phyloP scores from a whole-genome alignment of 495 filamentous ascomycete species.

The Elaphomyces granulatus region DNA sequence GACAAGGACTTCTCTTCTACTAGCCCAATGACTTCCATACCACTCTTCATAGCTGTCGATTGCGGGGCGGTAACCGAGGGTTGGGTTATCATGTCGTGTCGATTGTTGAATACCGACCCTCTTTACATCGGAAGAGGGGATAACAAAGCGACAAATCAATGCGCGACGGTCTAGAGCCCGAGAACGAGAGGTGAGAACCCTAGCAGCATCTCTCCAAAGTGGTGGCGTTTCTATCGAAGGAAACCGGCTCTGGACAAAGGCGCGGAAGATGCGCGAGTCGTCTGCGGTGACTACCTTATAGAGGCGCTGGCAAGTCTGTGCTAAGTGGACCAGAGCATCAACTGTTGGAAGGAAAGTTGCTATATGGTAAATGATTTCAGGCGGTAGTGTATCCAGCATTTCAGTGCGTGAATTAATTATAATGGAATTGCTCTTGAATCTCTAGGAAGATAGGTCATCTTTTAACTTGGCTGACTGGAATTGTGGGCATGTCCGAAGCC shows the following conservation, averaged over 20 bases:
- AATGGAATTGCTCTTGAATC: no score
- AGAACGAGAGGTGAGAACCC: slow-evolving; percentile 42
- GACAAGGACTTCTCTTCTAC: slow-evolving; percentile 41
- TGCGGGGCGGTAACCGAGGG: slow-evolving; percentile 47
- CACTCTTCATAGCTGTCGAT: slow-evolving; percentile 47
- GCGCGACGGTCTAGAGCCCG: slow-evolving; percentile 45
- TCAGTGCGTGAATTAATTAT: no score
- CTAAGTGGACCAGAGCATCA: slow-evolving; percentile 31
- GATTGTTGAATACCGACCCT: slow-evolving; percentile 16
- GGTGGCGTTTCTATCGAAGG: slow-evolving; percentile 26
- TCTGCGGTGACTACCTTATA: slow-evolving; percentile 35
- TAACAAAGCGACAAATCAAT: slow-evolving; percentile 39
- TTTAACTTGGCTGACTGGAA: no score
- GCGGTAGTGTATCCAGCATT: slow-evolving; percentile 40
- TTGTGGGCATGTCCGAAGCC: no score
- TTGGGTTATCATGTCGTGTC: slow-evolving; percentile 35
- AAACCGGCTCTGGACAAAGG: slow-evolving; percentile 41
- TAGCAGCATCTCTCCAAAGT: slow-evolving; percentile 38
- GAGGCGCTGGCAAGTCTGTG: slow-evolving; percentile 36
- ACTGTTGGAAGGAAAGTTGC: slow-evolving; percentile 37
- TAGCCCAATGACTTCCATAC: slow-evolving; percentile 35
- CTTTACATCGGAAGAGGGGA: slow-evolving; percentile 24
- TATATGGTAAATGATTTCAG: slow-evolving; percentile 47
- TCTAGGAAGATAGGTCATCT: no score
- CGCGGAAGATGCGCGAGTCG: slow-evolving; percentile 39